Percentiles rank a stretch among this genome's conserved stretches.
Conservation (phyloP, 345 rosid species). For the Sonneratia caseolaris region DNA sequence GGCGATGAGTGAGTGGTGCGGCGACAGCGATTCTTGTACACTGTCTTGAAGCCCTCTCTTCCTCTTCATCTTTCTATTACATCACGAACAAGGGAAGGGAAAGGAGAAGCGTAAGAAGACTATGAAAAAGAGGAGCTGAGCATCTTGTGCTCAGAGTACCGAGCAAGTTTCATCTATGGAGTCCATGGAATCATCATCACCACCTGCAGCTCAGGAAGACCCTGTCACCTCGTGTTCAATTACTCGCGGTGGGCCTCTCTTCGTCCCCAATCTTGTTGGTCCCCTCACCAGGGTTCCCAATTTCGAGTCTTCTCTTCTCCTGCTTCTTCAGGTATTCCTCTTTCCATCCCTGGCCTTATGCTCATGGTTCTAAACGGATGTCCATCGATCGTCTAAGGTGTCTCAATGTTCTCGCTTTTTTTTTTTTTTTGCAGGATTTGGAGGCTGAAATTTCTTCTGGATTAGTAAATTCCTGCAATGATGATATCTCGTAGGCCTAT, state of each 20-base stretch:
- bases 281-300: slow-evolving; percentile 34
- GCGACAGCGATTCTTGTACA: too few relatives aligned
- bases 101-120: too few relatives aligned
- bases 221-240: slow-evolving; percentile 5
- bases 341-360: neutral
- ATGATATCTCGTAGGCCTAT: slow-evolving; percentile 36
- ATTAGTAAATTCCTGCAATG: slow-evolving; percentile 11
- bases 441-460: slow-evolving; percentile 23
- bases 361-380: neutral
- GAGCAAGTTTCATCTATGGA: neutral
- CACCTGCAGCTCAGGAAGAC: neutral
- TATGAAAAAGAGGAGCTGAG: too few relatives aligned
- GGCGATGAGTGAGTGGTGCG: too few relatives aligned
- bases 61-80: too few relatives aligned
- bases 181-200: neutral
- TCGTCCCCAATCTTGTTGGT: slow-evolving; percentile 29
- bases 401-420: neutral
- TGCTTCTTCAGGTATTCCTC: slow-evolving; percentile 27
- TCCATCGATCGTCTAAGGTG: neutral
- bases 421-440: slow-evolving; percentile 18
- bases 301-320: slow-evolving; percentile 27
- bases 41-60: too few relatives aligned
- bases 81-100: too few relatives aligned
- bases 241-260: slow-evolving; percentile 51
- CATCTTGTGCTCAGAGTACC: too few relatives aligned